Base-by-base conservation (phyloP, 2,329 filamentous ascomycete genomes). In the Uncinocarpus reesii region DNA sequence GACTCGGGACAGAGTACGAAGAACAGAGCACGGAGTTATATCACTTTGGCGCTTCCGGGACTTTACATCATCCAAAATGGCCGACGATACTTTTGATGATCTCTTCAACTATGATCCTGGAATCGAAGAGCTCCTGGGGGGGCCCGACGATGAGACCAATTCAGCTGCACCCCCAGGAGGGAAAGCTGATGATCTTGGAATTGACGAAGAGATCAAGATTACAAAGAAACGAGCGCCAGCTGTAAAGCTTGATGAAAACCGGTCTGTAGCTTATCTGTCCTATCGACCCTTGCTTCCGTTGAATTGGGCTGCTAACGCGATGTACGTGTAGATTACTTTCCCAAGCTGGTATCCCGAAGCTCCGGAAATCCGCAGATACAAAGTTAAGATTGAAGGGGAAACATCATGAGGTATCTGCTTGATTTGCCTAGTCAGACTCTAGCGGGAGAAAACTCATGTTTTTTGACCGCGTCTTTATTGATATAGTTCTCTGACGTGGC, bases 181-280 rank as follows among this genome's bases (percentile, higher is more conserved):
- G 46, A 62, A 69, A 18, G 74, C 71, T 53, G 76, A 77, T 56
- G 72, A 73, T 0, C 68, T 94, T 2, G 88, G 89, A 38, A 80
- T 95, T 49, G 89, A 96, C 55, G 80, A 93, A 60, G 86, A 94
- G 58, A 78, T 98, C 46, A 82, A 86, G 48, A 76, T 95, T 3
- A 78, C 77, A 34, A 95, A 86, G 67, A 84, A 84, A 58, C 77
- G 81, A 29, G 76, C 80, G 53, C 86, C 88, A 1, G 75, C 80
- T 48, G 83, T 90, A 3, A 98, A 95, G 64, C 76, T 98, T 21
- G 89, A 98, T 60, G 87, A 95, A 58, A 71, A 77, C 7, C 78
- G 80, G 83, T 87, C 62, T 45, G 58, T 48, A 13, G 10, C 18
- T 24, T 6, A 2, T 5, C 20, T 24, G 7, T 21, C 31, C 38